A percentile compares a stretch with the other conserved stretches of the same genome.
These are phyloP conservation scores for Fraxinus angustifolia DNA, from an alignment of 305 asterid species.

Conservation along the genomic window DNA sequence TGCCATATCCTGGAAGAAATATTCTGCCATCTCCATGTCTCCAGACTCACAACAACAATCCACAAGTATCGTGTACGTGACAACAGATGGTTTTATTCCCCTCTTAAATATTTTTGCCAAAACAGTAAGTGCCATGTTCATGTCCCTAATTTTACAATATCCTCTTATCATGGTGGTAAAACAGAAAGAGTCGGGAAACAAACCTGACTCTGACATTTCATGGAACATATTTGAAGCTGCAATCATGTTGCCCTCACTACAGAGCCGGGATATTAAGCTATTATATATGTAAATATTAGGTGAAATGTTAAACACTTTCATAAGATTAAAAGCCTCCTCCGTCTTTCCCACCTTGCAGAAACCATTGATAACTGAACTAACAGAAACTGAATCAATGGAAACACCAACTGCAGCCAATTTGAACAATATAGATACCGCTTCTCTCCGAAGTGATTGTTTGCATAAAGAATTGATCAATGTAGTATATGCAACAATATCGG, in stretches of 20 bases:
- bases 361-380: slow-evolving; percentile 27
- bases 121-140: slow-evolving; percentile 6
- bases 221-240: slow-evolving; percentile 19
- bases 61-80: slow-evolving; percentile 18
- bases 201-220: slow-evolving; percentile 25
- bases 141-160: slow-evolving; percentile 22
- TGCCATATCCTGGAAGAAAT: slow-evolving; percentile 22
- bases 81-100: slow-evolving; percentile 21
- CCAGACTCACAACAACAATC: slow-evolving; percentile 23
- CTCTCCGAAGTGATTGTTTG: slow-evolving; percentile 23
- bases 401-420: slow-evolving; percentile 18
- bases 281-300: slow-evolving; percentile 27
- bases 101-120: slow-evolving; percentile 25
- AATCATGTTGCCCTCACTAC: slow-evolving; percentile 23
- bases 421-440: slow-evolving; percentile 23
- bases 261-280: slow-evolving; percentile 22
- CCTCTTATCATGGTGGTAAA: slow-evolving; percentile 29
- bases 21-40: slow-evolving; percentile 18
- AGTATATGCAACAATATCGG: slow-evolving; percentile 27
- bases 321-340: slow-evolving; percentile 19
- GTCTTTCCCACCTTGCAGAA: slow-evolving; percentile 25
- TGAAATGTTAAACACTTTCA: slow-evolving; percentile 21
- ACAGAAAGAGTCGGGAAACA: slow-evolving; percentile 21
- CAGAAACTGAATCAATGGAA: slow-evolving; percentile 24
- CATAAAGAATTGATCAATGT: slow-evolving; percentile 19